These are phyloP conservation scores for Cylindrotheca closterium DNA, from an alignment of 108 stramenopile genomes.

Conservation along the genomic window DNA sequence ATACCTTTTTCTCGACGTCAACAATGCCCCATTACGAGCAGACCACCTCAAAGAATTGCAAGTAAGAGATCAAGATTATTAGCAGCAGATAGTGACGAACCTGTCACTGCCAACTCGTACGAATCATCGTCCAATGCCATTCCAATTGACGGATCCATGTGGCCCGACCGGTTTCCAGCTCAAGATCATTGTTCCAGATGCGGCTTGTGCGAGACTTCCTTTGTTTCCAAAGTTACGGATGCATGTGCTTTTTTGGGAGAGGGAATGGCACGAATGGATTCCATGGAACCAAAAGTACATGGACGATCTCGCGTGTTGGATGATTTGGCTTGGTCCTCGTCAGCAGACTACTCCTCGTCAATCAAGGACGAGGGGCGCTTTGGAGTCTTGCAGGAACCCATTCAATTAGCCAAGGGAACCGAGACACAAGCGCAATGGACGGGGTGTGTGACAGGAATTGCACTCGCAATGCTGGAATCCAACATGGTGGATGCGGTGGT, in stretches of 20 bases:
- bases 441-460: slow-evolving; percentile 73
- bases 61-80: too few species aligned
- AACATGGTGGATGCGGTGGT: slow-evolving; percentile 73
- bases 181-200: slow-evolving; percentile 81
- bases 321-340: slow-evolving; percentile 41
- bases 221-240: slow-evolving; percentile 60
- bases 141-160: slow-evolving; percentile 63
- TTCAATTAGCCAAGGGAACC: slow-evolving; percentile 51
- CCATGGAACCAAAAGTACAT: slow-evolving; percentile 54
- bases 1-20: too few species aligned
- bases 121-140: too few species aligned
- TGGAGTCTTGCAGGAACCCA: slow-evolving; percentile 66
- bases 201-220: slow-evolving; percentile 76
- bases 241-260: slow-evolving; percentile 72
- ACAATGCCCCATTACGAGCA: too few species aligned
- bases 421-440: slow-evolving; percentile 69
- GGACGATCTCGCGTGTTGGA: slow-evolving; percentile 42
- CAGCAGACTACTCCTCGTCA: slow-evolving; percentile 3
- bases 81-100: too few species aligned
- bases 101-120: too few species aligned
- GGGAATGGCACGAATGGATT: slow-evolving; percentile 70
- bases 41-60: too few species aligned
- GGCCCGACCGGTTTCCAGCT: slow-evolving; percentile 78
- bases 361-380: slow-evolving; percentile 69
- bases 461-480: slow-evolving; percentile 64